Conservation (phyloP, 345 rosid genomes). For the Eucalyptus sp. region DNA sequence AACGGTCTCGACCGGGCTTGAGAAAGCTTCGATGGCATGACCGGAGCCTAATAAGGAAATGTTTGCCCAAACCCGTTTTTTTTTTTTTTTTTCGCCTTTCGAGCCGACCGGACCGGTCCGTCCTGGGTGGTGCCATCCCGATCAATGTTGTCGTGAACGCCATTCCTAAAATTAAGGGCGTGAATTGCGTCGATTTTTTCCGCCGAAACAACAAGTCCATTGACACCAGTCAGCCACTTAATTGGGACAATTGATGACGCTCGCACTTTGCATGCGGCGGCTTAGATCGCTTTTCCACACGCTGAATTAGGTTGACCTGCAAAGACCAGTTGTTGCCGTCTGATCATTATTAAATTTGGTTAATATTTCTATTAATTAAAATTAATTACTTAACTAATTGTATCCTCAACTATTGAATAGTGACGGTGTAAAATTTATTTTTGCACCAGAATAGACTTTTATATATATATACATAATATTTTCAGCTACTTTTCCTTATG, state of each 20-base stretch:
- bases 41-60: not conserved
- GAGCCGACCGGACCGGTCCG: not conserved
- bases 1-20: not conserved
- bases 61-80: fast-evolving
- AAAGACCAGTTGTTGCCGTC: not conserved
- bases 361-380: not conserved
- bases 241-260: not conserved
- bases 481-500: not conserved
- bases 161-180: not conserved
- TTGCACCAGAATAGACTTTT: not conserved
- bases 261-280: not conserved
- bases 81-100: not conserved
- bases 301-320: not conserved
- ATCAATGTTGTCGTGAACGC: not conserved
- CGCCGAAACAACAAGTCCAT: not conserved
- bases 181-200: not conserved
- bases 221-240: not conserved
- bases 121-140: not conserved
- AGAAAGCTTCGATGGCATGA: too few relatives aligned
- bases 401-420: not conserved
- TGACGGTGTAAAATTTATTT: not conserved
- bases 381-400: not conserved
- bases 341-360: not conserved
- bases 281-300: not conserved
- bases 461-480: not conserved